A percentile compares a stretch with the other conserved stretches of the same genome.
These are phyloP conservation scores for Kokia cookei DNA, from an alignment of 441 rosid genomes.

Conservation along the genomic window DNA sequence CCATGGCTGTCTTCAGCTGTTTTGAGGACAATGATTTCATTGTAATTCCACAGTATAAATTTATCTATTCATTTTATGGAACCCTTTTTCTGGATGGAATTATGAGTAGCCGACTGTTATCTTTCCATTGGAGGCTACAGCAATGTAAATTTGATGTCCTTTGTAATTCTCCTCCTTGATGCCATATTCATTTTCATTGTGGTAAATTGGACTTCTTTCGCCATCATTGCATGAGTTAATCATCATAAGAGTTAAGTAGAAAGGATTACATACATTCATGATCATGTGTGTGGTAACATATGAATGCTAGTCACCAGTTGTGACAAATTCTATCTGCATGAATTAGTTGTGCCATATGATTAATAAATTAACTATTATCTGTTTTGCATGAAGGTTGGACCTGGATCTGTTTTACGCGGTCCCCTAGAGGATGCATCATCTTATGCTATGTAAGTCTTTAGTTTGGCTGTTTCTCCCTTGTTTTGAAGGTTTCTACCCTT, in stretches of 20 bases:
- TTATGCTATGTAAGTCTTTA: constrained; percentile 74
- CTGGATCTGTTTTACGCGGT: constrained; percentile 88
- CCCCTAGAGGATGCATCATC: constrained; percentile 79
- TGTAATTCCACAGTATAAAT: not conserved
- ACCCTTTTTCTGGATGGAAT: not conserved
- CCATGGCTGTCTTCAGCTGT: not conserved
- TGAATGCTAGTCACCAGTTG: not conserved
- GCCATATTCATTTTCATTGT: not conserved
- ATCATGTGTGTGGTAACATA: not conserved
- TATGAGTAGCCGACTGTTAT: not conserved
- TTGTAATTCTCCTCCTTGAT: not conserved
- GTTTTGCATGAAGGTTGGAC: constrained; percentile 68
- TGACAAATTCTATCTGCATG: not conserved
- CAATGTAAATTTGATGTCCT: not conserved
- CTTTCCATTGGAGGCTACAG: not conserved
- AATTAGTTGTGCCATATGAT: not conserved
- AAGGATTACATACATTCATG: not conserved
- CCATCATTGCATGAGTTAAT: not conserved
- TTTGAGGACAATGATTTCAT: not conserved
- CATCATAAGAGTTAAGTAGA: not conserved
- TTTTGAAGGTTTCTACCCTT: not conserved
- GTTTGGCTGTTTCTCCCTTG: constrained; percentile 4
- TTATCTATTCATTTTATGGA: not conserved
- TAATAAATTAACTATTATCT: not conserved
- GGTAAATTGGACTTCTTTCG: not conserved